Percentiles rank a stretch among this genome's conserved stretches.
Conservation (phyloP, 169 alveolate species). For the Plasmodium sp. region DNA sequence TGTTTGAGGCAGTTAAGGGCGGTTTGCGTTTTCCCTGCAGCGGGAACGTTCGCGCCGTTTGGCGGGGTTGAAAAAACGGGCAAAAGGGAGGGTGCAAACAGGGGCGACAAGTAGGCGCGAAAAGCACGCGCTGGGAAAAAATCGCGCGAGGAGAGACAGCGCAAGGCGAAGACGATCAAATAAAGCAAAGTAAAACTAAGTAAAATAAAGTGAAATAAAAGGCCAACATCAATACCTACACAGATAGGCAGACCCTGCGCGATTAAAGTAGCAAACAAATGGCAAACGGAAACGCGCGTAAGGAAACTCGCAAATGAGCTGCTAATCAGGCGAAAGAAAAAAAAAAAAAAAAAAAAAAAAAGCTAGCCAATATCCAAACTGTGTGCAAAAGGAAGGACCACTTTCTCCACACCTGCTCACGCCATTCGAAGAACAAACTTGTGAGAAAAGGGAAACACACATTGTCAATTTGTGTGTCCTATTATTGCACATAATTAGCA, state of each 20-base stretch:
- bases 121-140: neutral
- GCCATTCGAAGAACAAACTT: neutral
- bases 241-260: neutral
- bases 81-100: neutral
- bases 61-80: neutral
- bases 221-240: neutral
- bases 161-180: neutral
- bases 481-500: neutral
- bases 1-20: neutral
- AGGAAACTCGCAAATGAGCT: neutral
- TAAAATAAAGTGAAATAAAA: neutral
- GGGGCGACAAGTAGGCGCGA: neutral
- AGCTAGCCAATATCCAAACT: neutral
- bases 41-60: neutral
- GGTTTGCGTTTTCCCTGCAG: neutral
- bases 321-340: neutral
- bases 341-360: neutral
- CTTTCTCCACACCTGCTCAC: neutral
- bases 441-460: neutral
- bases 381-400: neutral
- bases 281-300: neutral
- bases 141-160: neutral
- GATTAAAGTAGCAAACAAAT: neutral
- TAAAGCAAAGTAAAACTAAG: neutral
- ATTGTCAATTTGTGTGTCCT: neutral